Percentiles rank a stretch among this genome's conserved stretches.
phyloP scores from a whole-genome alignment of 2,329 filamentous ascomycete genomes.

The Zymoseptoria pseudotritici region DNA sequence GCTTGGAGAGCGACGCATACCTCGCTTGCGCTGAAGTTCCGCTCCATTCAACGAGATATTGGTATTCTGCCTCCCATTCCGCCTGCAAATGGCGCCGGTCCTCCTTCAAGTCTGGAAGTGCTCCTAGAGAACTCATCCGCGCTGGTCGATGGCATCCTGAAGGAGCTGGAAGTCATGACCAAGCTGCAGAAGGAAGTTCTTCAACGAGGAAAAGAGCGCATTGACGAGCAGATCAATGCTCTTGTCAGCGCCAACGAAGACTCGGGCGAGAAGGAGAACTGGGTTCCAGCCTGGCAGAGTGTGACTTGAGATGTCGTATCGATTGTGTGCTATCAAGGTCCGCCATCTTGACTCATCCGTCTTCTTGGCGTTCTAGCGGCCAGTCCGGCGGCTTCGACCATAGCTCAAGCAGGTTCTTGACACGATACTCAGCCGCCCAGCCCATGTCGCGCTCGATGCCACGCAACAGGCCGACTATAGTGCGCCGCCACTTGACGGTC shows the following conservation, averaged over 20 bases:
- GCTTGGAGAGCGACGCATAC: constrained; percentile 54
- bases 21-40: constrained; percentile 47
- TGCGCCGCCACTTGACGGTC: constrained; percentile 42
- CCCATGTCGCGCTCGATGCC: constrained; percentile 57
- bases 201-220: constrained; percentile 52
- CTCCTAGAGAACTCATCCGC: constrained; percentile 44
- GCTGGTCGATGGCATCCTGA: constrained; percentile 53
- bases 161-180: constrained; percentile 56
- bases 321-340: not conserved
- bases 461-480: constrained; percentile 49
- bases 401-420: constrained; percentile 45
- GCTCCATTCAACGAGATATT: constrained; percentile 47
- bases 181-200: constrained; percentile 53
- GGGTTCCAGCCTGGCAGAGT: constrained; percentile 24
- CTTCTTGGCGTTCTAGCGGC: constrained; percentile 2
- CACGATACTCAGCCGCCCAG: constrained; percentile 56
- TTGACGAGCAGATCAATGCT: constrained; percentile 32
- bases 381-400: constrained; percentile 29
- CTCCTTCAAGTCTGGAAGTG: constrained; percentile 37
- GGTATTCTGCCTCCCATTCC: constrained; percentile 36
- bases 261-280: constrained; percentile 14
- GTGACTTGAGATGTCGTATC: constrained; percentile 6
- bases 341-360: not conserved
- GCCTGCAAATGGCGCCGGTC: constrained; percentile 7
- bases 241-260: constrained; percentile 6